Evolutionary conservation across 2,329 filamentous ascomycete species (phyloP), one percentile per base, ranked within the genome.

Genomic region (Falciphora oryzae): DNA sequence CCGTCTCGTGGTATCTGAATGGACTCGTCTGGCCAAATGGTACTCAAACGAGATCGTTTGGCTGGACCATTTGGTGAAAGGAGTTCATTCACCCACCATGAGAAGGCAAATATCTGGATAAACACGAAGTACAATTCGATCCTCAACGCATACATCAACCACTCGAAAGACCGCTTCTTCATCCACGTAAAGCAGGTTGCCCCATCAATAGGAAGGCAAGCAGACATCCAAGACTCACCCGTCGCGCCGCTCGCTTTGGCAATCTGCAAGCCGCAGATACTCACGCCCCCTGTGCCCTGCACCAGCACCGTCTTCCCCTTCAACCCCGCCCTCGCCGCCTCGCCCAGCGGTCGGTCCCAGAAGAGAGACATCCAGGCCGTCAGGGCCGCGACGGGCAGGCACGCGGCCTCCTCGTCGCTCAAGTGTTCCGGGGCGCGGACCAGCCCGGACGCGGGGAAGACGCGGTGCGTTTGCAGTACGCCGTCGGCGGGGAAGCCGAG

Each of bases 331-430:
- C 73, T 69, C 1, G 80, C 79, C 4, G 80, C 78, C 63, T 83
- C 75, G 0, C 83, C 84, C 0, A 84, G 70, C 0, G 84, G 82
- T 31, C 82, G 77, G 76, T 86, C 82, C 59, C 83, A 82, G 73
- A 89, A 88, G 69, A 90, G 77, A 11, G 83, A 78, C 83, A 86
- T 88, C 85, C 85, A 89, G 0, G 87, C 86, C 2, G 87, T 89
- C 35, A 89, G 79, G 1, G 79, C 80, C 0, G 86, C 85, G 66
- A 89, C 84, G 10, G 87, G 85, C 7, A 89, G 71, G 58, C 83
- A 85, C 27, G 79, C 78, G 0, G 85, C 87, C 73, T 89, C 85
- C 66, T 85, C 83, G 66, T 85, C 80, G 4, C 76, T 79, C 63
- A 89, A 70, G 70, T 89, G 85, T 0, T 77, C 78, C 0, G 87